Evolutionary conservation across 169 alveolate species (phyloP).

Genomic region (Cryptosporidium ubiquitum): DNA sequence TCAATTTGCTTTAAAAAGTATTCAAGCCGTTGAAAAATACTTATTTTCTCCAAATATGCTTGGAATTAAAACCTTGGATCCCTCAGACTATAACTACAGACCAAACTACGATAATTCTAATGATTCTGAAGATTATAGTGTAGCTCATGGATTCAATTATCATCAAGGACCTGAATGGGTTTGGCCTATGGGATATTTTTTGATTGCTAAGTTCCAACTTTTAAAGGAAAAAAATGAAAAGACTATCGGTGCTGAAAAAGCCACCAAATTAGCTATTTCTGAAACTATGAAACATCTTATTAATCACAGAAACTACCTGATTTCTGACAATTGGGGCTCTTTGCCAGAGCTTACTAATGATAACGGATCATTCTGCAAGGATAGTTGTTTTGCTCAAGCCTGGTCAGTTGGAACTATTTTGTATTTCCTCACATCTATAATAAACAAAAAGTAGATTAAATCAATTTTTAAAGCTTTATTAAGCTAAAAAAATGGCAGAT

Average conservation of each 20-base stretch:
- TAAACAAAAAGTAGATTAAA: background rate
- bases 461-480: too few relatives aligned
- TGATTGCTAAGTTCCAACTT: slow-evolving; percentile 81
- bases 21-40: slow-evolving; percentile 78
- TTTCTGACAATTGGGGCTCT: slow-evolving; percentile 85
- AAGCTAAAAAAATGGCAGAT: too few relatives aligned
- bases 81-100: slow-evolving; percentile 83
- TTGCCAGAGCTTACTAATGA: slow-evolving; percentile 93
- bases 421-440: slow-evolving; percentile 49
- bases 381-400: slow-evolving; percentile 89
- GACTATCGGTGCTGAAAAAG: slow-evolving; percentile 49
- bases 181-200: slow-evolving; percentile 91
- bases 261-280: slow-evolving; percentile 60
- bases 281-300: slow-evolving; percentile 78
- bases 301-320: slow-evolving; percentile 81
- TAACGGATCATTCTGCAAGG: slow-evolving; percentile 84
- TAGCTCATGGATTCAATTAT: slow-evolving; percentile 90
- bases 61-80: slow-evolving; percentile 92
- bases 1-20: slow-evolving; percentile 82
- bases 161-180: slow-evolving; percentile 98
- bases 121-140: slow-evolving; percentile 80
- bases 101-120: slow-evolving; percentile 87
- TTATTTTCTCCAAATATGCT: slow-evolving; percentile 76
- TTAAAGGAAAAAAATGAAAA: slow-evolving; percentile 72
- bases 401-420: slow-evolving; percentile 82